A percentile compares a stretch with the other conserved stretches of the same genome.
Conservation (phyloP, 2,329 filamentous ascomycete genomes). For the Cercospora zeina region DNA sequence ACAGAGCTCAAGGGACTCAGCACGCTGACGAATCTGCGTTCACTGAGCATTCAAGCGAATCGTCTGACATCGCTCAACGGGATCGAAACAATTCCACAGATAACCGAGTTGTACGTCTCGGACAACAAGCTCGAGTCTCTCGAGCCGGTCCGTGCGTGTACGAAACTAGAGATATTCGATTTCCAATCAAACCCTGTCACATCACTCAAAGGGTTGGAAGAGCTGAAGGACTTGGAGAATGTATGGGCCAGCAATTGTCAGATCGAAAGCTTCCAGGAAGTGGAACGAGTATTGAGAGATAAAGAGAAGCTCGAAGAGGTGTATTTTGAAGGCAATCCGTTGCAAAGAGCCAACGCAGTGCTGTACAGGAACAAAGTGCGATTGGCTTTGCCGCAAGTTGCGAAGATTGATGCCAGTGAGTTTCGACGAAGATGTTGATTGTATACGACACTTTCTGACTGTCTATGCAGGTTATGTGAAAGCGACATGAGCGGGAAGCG, state of each 20-base stretch:
- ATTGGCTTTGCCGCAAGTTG: constrained; percentile 80
- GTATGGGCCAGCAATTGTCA: constrained; percentile 93
- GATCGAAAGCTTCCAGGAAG: constrained; percentile 74
- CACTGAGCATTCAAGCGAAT: constrained; percentile 94
- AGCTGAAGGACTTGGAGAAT: constrained; percentile 74
- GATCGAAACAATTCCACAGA: constrained; percentile 68
- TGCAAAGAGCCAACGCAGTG: constrained; percentile 76
- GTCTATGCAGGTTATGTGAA: constrained; percentile 31
- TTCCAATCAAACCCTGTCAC: constrained; percentile 84
- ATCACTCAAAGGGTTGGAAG: constrained; percentile 70
- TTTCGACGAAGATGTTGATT: constrained; percentile 37
- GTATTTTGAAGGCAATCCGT: constrained; percentile 92
- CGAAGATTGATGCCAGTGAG: constrained; percentile 97
- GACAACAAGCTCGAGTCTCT: constrained; percentile 86
- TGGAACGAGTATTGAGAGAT: constrained; percentile 74
- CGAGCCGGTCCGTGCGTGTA: constrained; percentile 59
- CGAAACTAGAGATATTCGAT: constrained; percentile 74
- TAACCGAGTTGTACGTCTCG: constrained; percentile 93
- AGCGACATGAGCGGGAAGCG: constrained; percentile 16
- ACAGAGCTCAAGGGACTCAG: constrained; percentile 74
- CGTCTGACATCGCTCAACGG: constrained; percentile 77
- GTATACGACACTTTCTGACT: constrained; percentile 10
- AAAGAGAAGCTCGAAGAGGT: constrained; percentile 83
- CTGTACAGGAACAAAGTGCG: constrained; percentile 93
- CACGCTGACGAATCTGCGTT: constrained; percentile 74